Percentiles rank a stretch among this genome's conserved stretches.
phyloP scores from a whole-genome alignment of 495 filamentous ascomycete species.

The Penicillium atrosanguineum region DNA sequence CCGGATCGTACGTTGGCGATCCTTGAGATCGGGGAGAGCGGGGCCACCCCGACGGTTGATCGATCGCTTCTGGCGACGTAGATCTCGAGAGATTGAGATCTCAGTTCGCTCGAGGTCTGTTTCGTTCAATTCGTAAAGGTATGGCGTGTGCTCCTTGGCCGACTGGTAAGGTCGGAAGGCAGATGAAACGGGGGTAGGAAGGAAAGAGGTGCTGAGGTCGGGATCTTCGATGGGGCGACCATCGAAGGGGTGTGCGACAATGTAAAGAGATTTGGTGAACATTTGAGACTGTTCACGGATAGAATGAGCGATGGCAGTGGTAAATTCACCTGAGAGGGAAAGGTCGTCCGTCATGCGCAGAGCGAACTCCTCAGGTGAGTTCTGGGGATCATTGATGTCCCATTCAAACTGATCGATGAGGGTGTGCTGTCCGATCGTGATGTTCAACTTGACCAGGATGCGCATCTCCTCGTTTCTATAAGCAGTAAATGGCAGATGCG shows the following conservation, averaged over 20 bases:
- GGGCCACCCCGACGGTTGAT: constrained; percentile 92
- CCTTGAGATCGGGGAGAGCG: constrained; percentile 92
- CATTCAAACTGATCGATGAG: constrained; percentile 97
- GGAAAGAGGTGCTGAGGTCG: constrained; percentile 79
- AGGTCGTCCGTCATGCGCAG: constrained; percentile 82
- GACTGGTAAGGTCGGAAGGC: constrained; percentile 87
- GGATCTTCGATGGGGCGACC: constrained; percentile 89
- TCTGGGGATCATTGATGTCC: constrained; percentile 94
- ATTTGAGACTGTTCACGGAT: constrained; percentile 94
- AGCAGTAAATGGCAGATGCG: constrained; percentile 83
- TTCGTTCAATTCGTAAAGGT: constrained; percentile 90
- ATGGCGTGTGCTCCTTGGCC: constrained; percentile 88
- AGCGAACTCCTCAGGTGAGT: constrained; percentile 93
- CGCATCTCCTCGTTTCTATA: constrained; percentile 99
- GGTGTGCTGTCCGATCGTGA: constrained; percentile 93
- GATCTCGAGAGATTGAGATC: constrained; percentile 87
- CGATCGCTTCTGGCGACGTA: constrained; percentile 89
- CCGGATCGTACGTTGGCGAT: constrained; percentile 85
- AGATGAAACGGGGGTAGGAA: constrained; percentile 77
- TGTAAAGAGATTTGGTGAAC: constrained; percentile 90
- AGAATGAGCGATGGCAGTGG: constrained; percentile 93
- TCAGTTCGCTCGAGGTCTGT: constrained; percentile 87
- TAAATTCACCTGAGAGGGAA: constrained; percentile 93
- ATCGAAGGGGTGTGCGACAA: constrained; percentile 90
- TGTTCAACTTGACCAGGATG: constrained; percentile 90